Base-by-base conservation (phyloP, 352 stramenopile species). In the Saprolegnia parasitica region DNA sequence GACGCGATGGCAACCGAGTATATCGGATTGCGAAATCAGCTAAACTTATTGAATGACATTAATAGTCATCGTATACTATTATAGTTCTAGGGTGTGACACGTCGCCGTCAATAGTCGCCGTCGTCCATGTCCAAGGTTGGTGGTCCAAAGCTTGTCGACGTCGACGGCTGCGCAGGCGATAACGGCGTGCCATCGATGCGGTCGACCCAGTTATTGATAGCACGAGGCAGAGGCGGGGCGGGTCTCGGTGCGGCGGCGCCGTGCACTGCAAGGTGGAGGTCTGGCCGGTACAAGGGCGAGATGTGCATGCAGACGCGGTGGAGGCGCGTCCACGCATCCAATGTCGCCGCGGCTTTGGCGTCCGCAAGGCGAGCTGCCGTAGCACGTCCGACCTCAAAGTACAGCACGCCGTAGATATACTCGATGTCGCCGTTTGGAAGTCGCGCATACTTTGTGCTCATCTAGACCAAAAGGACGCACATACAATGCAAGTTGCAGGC, bases 321-420 rank as follows among this genome's bases (percentile, higher is more conserved):
- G 42, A 49, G 42, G 42, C 42, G 42, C 3, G 11, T 8, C 42
- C 42, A 49, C 11, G 49, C 49, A 13, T 32, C 24, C 10, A 10
- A 4, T 4, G 8, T 56, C 10, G n/a, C 24, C 49, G 9, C 20
- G 18, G 15, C 23, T 61, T 61, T 54, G 58, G 20, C 49, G 40
- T 35, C 58, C 20, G 23, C 29, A 67, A 23, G 50, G 52, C 37
- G 37, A 42, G 13, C 37, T 56, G 58, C 26, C 52, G 24, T 67
- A 50, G 37, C 20, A 56, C 20, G 58, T 20, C n/a, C 58, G 35
- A 56, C 39, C 58, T n/a, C 29, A 35, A 35, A 35, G 29, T 35
- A 35, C 29, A 35, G 29, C 29, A 35, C 29, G 29, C 29, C 29
- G 29, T 35, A 5, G 2, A 35, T 5, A 35, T 35, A 35, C 5